Conservation (phyloP, 2,329 filamentous ascomycete species). For the Clarireedia monteithiana region DNA sequence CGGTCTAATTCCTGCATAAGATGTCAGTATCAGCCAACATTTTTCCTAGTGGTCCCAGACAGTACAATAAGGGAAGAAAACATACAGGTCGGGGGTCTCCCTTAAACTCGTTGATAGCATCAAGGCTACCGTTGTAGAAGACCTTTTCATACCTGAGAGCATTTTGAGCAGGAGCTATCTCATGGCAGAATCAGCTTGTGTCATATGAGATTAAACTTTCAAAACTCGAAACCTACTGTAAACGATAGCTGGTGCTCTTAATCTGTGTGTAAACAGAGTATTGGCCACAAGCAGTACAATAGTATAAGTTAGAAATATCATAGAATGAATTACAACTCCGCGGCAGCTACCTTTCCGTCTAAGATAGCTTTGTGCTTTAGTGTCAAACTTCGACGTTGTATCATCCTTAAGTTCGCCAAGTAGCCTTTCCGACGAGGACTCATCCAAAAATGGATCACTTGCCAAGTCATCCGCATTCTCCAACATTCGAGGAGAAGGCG, state of each 20-base stretch:
- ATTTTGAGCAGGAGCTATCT: neutral
- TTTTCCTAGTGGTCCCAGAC: neutral
- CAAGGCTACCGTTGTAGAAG: neutral
- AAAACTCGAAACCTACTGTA: neutral
- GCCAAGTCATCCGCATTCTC: neutral
- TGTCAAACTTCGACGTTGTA: neutral
- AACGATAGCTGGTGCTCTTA: neutral
- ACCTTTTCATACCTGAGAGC: conserved; percentile 2
- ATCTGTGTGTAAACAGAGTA: neutral
- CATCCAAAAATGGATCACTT: neutral
- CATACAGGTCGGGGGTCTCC: conserved; percentile 1
- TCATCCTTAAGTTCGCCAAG: neutral
- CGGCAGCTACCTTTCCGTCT: neutral
- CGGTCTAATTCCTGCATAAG: neutral
- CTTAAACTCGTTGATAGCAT: neutral
- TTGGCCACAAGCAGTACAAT: neutral
- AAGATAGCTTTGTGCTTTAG: neutral
- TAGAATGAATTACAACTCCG: neutral
- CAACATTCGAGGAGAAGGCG: neutral
- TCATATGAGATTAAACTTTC: neutral
- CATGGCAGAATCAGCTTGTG: neutral
- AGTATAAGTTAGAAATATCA: neutral
- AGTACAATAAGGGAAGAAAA: neutral
- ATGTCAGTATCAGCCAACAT: neutral
- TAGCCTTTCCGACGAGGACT: neutral